Conservation (phyloP, 805 yeast species). For the Ogataea ramenticola region DNA sequence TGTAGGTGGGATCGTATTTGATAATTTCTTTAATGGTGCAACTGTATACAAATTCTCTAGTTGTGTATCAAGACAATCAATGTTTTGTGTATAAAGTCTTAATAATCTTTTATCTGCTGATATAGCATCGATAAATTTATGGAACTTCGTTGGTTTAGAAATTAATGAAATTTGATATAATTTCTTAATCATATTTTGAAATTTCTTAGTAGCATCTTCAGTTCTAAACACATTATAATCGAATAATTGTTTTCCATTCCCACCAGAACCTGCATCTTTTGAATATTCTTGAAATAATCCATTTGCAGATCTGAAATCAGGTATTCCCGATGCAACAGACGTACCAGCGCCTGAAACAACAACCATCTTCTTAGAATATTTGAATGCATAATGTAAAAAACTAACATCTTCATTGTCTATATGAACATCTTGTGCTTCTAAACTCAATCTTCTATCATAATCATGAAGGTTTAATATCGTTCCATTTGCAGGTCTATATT, state of each 20-base stretch:
- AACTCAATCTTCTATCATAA: constrained; percentile 16
- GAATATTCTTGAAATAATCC: constrained; percentile 62
- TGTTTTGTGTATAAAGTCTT: constrained; percentile 81
- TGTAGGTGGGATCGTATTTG: constrained; percentile 38
- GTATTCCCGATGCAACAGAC: constrained; percentile 87
- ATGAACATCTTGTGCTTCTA: constrained; percentile 25
- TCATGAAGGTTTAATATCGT: constrained; percentile 32
- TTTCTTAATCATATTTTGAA: constrained; percentile 68
- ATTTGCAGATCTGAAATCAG: constrained; percentile 63
- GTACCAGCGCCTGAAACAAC: constrained; percentile 86
- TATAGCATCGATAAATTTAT: constrained; percentile 50
- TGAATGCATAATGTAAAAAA: constrained; percentile 44
- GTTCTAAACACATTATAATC: constrained; percentile 73
- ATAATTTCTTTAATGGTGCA: constrained; percentile 36
- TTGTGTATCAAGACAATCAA: constrained; percentile 70
- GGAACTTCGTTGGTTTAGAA: constrained; percentile 72
- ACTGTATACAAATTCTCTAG: constrained; percentile 41
- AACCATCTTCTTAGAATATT: constrained; percentile 50
- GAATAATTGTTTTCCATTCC: constrained; percentile 54
- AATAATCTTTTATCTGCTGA: constrained; percentile 57
- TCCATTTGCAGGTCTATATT: constrained; percentile 39
- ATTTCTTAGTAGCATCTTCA: constrained; percentile 49
- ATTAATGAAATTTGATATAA: constrained; percentile 46
- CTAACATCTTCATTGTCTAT: constrained; percentile 34
- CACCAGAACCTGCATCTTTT: constrained; percentile 32